phyloP scores from a whole-genome alignment of 177 flowering plant genomes.

The Vitis hybrid region DNA sequence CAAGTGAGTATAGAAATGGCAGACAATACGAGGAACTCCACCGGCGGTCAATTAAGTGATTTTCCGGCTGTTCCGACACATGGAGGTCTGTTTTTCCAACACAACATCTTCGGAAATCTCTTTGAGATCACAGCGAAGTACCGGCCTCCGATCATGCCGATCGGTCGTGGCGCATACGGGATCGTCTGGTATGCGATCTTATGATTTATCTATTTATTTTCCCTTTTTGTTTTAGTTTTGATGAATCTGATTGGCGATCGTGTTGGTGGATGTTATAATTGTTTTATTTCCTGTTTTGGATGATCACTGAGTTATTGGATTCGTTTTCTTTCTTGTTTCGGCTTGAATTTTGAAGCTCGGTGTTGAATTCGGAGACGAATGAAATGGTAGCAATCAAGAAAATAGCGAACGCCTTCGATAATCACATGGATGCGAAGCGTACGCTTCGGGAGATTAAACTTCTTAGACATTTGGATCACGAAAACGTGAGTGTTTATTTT shows the following conservation, averaged over 20 bases:
- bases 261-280: constrained; percentile 1
- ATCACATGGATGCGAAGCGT: constrained; percentile 88
- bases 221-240: background rate
- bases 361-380: constrained; percentile 76
- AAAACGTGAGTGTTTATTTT: constrained; percentile 33
- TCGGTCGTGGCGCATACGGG: constrained; percentile 88
- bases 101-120: constrained; percentile 61
- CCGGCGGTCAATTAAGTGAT: constrained; percentile 27
- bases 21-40: constrained; percentile 3
- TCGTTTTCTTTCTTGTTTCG: constrained; percentile 11
- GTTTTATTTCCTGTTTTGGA: background rate
- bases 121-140: constrained; percentile 77
- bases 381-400: constrained; percentile 95
- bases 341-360: constrained; percentile 48
- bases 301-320: background rate
- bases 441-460: constrained; percentile 93
- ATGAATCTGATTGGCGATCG: background rate
- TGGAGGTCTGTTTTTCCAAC: constrained; percentile 57
- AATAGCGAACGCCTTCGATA: constrained; percentile 88
- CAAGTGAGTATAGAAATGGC: constrained; percentile 19
- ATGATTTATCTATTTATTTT: background rate
- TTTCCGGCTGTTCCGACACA: constrained; percentile 52
- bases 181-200: constrained; percentile 57
- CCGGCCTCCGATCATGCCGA: constrained; percentile 71
- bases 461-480: constrained; percentile 79